Percentiles rank a stretch among this genome's conserved stretches.
Evolutionary conservation across 1,284 basidiomycete species (phyloP).

Genomic region (Sporisorium sorghi): DNA sequence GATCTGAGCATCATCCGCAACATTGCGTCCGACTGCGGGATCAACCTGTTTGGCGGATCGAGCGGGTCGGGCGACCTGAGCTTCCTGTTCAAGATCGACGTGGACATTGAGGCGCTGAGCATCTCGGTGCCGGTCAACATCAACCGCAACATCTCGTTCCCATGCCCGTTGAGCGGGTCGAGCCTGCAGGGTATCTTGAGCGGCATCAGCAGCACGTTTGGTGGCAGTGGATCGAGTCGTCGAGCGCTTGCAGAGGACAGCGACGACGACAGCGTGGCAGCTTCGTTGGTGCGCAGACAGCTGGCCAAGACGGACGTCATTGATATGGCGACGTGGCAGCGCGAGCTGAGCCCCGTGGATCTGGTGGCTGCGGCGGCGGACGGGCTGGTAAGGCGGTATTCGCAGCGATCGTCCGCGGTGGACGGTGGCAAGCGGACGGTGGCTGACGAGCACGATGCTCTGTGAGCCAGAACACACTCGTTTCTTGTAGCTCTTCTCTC

Average conservation of each 20-base stretch:
- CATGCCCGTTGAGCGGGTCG: slow-evolving; percentile 39
- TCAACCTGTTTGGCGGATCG: slow-evolving; percentile 23
- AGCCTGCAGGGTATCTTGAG: slow-evolving; percentile 28
- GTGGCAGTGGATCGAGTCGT: background rate
- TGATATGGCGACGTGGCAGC: slow-evolving; percentile 19
- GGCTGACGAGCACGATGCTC: slow-evolving; percentile 32
- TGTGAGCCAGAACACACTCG: slow-evolving; percentile 8
- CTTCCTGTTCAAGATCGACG: slow-evolving; percentile 54
- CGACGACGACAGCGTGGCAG: slow-evolving; percentile 8
- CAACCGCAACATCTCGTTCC: slow-evolving; percentile 46
- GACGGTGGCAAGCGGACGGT: slow-evolving; percentile 7
- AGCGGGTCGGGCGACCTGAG: slow-evolving; percentile 61
- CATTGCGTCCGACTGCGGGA: slow-evolving; percentile 78
- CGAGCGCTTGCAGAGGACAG: slow-evolving; percentile 11
- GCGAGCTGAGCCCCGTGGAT: slow-evolving; percentile 27
- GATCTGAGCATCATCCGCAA: slow-evolving; percentile 76
- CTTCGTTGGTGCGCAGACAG: slow-evolving; percentile 16
- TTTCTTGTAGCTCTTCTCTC: background rate
- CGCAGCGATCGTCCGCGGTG: slow-evolving; percentile 7
- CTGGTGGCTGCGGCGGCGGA: slow-evolving; percentile 35
- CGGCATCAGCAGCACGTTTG: slow-evolving; percentile 16
- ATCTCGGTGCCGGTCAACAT: slow-evolving; percentile 53
- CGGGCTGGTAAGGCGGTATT: slow-evolving; percentile 25
- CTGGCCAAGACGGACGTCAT: slow-evolving; percentile 18
- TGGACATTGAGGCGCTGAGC: slow-evolving; percentile 51